phyloP scores from a whole-genome alignment of 306 rosid species.

The Lotus japonicus region DNA sequence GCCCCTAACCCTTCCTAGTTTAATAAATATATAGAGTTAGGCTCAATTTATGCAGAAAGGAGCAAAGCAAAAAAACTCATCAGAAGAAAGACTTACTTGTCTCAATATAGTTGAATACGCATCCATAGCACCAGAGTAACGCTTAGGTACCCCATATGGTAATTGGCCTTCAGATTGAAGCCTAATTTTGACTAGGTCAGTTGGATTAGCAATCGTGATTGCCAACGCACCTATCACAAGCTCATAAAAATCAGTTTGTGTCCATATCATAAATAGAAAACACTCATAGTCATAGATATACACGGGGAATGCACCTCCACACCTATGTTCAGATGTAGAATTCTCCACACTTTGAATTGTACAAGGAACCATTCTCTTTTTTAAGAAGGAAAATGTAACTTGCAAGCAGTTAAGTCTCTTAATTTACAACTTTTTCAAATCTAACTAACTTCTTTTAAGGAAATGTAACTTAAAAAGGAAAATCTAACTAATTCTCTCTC shows the following conservation, averaged over 20 bases:
- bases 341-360: conserved; percentile 4
- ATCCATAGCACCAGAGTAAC: conserved; percentile 83
- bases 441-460: background rate
- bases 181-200: conserved; percentile 91
- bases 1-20: conserved; percentile 83
- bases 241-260: background rate
- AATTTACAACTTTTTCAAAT: background rate
- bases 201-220: conserved; percentile 81
- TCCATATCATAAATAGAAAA: background rate
- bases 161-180: conserved; percentile 91
- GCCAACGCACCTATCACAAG: conserved; percentile 78
- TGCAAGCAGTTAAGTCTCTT: background rate
- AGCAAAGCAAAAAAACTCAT: background rate
- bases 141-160: conserved; percentile 79
- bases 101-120: conserved; percentile 69
- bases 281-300: background rate
- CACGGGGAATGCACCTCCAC: conserved; percentile 10
- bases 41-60: background rate
- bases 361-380: conserved; percentile 1
- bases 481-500: background rate
- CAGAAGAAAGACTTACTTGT: conserved; percentile 48
- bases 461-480: too few species aligned
- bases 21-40: background rate
- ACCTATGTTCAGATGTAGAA: conserved; percentile 4
- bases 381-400: conserved; percentile 12